Base-by-base conservation (phyloP, 2,329 filamentous ascomycete genomes). In the Fusarium sp. region DNA sequence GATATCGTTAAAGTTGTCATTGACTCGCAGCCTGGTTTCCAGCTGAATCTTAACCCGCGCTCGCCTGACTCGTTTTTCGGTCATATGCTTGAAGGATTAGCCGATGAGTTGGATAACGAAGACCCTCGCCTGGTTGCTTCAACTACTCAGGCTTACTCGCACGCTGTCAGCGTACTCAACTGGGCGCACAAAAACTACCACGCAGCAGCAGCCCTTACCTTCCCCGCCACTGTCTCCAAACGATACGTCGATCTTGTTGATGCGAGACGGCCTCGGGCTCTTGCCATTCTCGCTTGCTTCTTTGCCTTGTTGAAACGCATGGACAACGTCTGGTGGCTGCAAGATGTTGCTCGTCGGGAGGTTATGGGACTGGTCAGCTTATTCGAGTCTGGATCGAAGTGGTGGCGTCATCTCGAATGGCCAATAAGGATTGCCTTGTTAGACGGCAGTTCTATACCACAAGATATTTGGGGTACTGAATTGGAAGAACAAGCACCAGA, bases 321-420 rank as follows among this genome's bases (percentile, higher is more conserved):
- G 67, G 87, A 90, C 65, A 78, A 83, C 18, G 81, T 89, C 18
- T 93, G 91, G 91, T 93, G 91, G 91, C 81, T 92, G 29, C 85
- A 89, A 22, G 89, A 90, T 42, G 90, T 91, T 73, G 87, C 90
- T 10, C 85, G 86, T 18, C 86, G 88, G 59, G 88, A 93, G 72
- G 87, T 93, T 18, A 86, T 88, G 75, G 89, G 90, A 22, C 84
- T 92, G 25, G 84, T 89, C 22, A 85, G 84, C 38, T 78, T 89
- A 38, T 89, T 90, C 75, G 86, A 88, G 73, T 82, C 84, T 3
- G 85, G 87, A 50, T 88, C 86, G 27, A 81, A 83, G 54, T 90
- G 88, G 88, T 89, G 87, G 88, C 83, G 85, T 34, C 87, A 89
- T 68, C 81, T 90, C 8, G 86, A 89, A 72, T 90, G 88, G 88